These are phyloP conservation scores for Colletotrichum salicis DNA, from an alignment of 2,329 filamentous ascomycete genomes.

Conservation along the genomic window DNA sequence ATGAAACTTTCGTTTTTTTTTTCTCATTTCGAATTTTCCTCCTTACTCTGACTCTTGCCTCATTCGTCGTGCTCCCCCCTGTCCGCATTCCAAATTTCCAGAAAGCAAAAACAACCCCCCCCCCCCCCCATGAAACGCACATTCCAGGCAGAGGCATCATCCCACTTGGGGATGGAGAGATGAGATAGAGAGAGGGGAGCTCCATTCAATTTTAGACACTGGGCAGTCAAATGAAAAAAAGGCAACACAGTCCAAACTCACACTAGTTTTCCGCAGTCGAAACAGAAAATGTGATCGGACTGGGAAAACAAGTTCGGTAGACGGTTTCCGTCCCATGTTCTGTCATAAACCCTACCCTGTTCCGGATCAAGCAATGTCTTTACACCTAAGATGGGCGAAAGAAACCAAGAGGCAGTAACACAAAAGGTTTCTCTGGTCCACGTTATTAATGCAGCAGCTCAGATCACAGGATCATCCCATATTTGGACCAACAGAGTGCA, in stretches of 20 bases:
- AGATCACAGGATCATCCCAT: slow-evolving; percentile 35
- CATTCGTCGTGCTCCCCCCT: neutral
- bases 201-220: neutral
- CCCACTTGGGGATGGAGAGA: neutral
- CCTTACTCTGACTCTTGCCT: neutral
- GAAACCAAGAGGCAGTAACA: neutral
- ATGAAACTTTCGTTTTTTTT: neutral
- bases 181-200: neutral
- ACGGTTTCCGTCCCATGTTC: slow-evolving; percentile 19
- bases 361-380: neutral
- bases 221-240: neutral
- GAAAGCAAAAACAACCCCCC: neutral
- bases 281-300: neutral
- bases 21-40: neutral
- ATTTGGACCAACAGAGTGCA: slow-evolving; percentile 8
- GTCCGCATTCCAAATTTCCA: neutral
- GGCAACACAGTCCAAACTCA: neutral
- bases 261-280: neutral
- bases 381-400: neutral
- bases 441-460: slow-evolving; percentile 17
- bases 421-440: neutral
- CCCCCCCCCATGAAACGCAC: neutral
- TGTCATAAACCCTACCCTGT: neutral
- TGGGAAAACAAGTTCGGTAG: neutral
- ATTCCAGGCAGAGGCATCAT: neutral